Evolutionary conservation across 106 monocot genomes (phyloP).

Genomic region (Ottelia alismoides): DNA sequence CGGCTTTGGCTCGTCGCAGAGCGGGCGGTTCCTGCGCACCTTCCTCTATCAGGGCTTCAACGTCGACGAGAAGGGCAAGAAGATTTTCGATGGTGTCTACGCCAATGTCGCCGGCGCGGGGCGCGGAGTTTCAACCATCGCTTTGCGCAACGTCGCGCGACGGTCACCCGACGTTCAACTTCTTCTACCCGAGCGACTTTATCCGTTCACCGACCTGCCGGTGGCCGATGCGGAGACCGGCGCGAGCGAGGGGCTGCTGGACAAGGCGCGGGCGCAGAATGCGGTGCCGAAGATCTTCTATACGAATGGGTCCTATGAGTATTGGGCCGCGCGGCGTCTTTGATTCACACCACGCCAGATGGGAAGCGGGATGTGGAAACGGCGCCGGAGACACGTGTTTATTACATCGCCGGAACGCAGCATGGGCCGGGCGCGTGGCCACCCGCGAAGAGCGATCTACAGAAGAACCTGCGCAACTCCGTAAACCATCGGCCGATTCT

Average conservation of each 20-base stretch:
- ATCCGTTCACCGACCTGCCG: neutral
- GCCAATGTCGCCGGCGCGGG: neutral
- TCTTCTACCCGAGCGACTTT: neutral
- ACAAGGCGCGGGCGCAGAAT: neutral
- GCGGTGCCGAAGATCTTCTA: no score
- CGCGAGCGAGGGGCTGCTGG: neutral
- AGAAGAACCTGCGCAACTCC: no score
- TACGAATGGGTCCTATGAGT: no score
- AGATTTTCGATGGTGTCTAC: neutral
- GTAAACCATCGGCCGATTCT: no score
- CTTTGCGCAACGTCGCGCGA: neutral
- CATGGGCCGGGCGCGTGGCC: no score
- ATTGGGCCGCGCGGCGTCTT: no score
- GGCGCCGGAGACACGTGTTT: no score
- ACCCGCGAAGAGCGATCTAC: no score
- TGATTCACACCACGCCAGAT: no score
- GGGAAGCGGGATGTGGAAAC: no score
- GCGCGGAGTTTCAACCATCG: neutral
- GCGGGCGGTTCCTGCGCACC: neutral
- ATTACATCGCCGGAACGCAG: no score
- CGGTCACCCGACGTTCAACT: neutral
- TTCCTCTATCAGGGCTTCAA: neutral
- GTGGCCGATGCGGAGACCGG: neutral
- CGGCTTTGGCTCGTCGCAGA: no score
- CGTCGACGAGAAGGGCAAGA: neutral